phyloP scores from a whole-genome alignment of 2,329 filamentous ascomycete genomes.

The Aspergillus pseudotamarii region DNA sequence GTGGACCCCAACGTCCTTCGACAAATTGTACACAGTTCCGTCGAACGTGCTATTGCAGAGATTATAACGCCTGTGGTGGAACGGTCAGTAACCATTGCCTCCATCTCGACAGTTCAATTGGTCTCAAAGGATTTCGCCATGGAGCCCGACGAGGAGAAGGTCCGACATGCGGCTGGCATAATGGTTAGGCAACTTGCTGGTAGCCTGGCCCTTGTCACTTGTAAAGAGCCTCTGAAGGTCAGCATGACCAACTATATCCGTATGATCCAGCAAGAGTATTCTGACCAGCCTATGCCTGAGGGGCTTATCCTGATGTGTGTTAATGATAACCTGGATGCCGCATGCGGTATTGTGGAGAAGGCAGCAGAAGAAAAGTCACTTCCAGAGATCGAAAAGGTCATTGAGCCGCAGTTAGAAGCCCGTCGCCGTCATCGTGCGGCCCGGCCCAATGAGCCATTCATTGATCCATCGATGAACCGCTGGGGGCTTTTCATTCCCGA shows the following conservation, averaged over 20 bases:
- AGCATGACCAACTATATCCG: conserved; percentile 98
- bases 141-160: conserved; percentile 83
- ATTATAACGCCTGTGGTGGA: conserved; percentile 98
- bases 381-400: conserved; percentile 91
- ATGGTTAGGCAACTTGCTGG: conserved; percentile 96
- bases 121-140: conserved; percentile 96
- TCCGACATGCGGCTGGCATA: conserved; percentile 83
- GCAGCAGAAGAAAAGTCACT: conserved; percentile 92
- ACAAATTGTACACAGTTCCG: conserved; percentile 79
- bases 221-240: conserved; percentile 92
- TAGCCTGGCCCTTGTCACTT: conserved; percentile 93
- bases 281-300: conserved; percentile 78
- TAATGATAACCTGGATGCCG: conserved; percentile 93
- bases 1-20: conserved; percentile 68
- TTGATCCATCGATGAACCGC: conserved; percentile 77
- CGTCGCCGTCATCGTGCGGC: conserved; percentile 75
- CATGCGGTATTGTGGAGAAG: conserved; percentile 91
- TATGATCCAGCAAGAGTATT: conserved; percentile 69
- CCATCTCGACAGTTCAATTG: conserved; percentile 93
- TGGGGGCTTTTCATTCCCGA: conserved; percentile 95
- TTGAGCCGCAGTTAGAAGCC: conserved; percentile 76
- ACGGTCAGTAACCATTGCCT: conserved; percentile 94
- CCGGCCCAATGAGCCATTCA: conserved; percentile 80
- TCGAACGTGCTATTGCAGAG: conserved; percentile 87
- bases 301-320: conserved; percentile 98